These are phyloP conservation scores for Fraxinus americana DNA, from an alignment of 257 asterid genomes.

Conservation along the genomic window DNA sequence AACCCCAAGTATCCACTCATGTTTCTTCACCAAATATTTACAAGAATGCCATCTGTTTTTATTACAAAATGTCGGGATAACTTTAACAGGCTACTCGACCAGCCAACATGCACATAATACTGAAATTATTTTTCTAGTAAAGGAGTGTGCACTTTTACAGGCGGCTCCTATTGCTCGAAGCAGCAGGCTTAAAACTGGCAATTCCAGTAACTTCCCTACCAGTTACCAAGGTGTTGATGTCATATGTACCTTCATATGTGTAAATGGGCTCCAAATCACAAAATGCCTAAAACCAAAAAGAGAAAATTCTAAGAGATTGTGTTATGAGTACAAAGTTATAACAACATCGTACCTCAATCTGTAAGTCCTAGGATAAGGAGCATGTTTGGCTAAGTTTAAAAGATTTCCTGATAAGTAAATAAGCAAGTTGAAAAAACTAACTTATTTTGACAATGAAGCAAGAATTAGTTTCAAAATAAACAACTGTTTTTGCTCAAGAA, in stretches of 20 bases:
- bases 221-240: constrained; percentile 89
- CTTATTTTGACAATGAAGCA: too few species aligned
- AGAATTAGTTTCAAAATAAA: neutral
- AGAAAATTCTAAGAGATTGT: constrained; percentile 11
- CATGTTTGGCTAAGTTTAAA: neutral
- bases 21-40: neutral
- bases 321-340: neutral
- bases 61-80: neutral
- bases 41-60: neutral
- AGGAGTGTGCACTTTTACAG: constrained; percentile 31
- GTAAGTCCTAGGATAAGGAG: neutral
- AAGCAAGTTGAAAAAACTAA: too few species aligned
- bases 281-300: constrained; percentile 57
- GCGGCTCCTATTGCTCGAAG: constrained; percentile 66
- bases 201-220: constrained; percentile 93
- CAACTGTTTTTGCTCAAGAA: neutral
- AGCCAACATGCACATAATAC: neutral
- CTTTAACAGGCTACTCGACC: neutral
- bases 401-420: neutral
- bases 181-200: constrained; percentile 78
- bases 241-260: constrained; percentile 95
- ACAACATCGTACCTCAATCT: neutral
- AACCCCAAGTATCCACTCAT: neutral
- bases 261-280: constrained; percentile 97
- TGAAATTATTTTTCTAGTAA: neutral